A percentile compares a stretch with the other conserved stretches of the same genome.
Evolutionary conservation across 768 basidiomycete species (phyloP).

Genomic region (Tricholoma matsutake): DNA sequence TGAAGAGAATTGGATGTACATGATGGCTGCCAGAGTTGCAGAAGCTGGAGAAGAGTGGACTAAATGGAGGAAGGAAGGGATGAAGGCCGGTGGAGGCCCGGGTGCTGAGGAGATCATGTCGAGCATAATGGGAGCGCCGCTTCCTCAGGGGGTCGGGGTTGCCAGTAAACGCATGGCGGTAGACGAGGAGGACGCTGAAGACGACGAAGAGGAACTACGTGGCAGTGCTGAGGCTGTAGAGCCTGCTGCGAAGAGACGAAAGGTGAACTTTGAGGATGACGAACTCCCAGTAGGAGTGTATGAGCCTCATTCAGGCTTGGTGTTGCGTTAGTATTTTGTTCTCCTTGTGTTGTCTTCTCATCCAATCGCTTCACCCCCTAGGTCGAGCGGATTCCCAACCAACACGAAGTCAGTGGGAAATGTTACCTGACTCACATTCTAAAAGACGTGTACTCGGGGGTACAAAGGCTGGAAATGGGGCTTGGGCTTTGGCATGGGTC

Average conservation of each 20-base stretch:
- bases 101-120: slow-evolving; percentile 29
- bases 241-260: slow-evolving; percentile 24
- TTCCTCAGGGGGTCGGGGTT: slow-evolving; percentile 8
- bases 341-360: neutral
- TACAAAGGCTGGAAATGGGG: slow-evolving; percentile 71
- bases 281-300: slow-evolving; percentile 65
- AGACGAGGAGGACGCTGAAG: slow-evolving; percentile 22
- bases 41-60: slow-evolving; percentile 66
- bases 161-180: slow-evolving; percentile 31
- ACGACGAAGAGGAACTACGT: slow-evolving; percentile 21
- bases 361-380: slow-evolving; percentile 23
- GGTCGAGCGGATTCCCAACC: slow-evolving; percentile 82
- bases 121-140: slow-evolving; percentile 23
- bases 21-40: slow-evolving; percentile 63
- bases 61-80: slow-evolving; percentile 51
- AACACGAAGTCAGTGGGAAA: slow-evolving; percentile 58
- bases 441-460: slow-evolving; percentile 58
- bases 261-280: slow-evolving; percentile 23
- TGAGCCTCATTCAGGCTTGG: slow-evolving; percentile 75
- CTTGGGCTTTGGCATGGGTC: slow-evolving; percentile 80
- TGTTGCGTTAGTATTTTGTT: slow-evolving; percentile 57
- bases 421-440: slow-evolving; percentile 41
- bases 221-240: slow-evolving; percentile 4
- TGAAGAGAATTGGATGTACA: slow-evolving; percentile 91
- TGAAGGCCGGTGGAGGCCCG: slow-evolving; percentile 50